Evolutionary conservation across 164 flowering plant species (phyloP), one percentile per base, ranked within the genome.

Genomic region (grape (Vitis vinifera)): DNA sequence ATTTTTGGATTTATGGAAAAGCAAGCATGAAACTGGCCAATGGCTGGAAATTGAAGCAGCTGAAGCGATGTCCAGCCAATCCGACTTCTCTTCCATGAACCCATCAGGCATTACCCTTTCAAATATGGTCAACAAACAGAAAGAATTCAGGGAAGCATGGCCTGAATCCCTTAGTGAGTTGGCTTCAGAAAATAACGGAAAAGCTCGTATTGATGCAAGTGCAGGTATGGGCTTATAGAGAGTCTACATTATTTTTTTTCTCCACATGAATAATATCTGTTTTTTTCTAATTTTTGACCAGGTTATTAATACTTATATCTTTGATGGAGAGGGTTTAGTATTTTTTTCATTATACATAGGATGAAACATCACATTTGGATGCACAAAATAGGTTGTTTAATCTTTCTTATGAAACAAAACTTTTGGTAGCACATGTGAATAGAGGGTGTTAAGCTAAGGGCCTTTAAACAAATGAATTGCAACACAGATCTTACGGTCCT

Each of bases 1-100:
- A 64, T 93, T 89, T 79, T 69, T 79, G 70, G 91, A 89, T 2
- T 72, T 96, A 59, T 91, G 98, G 99, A 96, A 86, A 76, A 77
- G 73, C 75, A 93, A 96, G 82, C 97, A 96, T 80, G 98, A 96
- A 83, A 88, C 84, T 65, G 97, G 95, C 50, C 97, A 93, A 68
- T 96, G 98, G 98, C 66, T 91, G 78, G 98, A 96, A 77, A 78
- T 86, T 77, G 98, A 90, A 77, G 91, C 88, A 73, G 78, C 89
- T 50, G 96, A 91, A 76, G 88, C 83, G 55, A 75, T 86, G 79
- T 75, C 86, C 65, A 64, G 69, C 74, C 77, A 67, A 64, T 72
- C 85, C 31, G 91, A 85, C 48, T 82, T 83, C 69, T 77, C 85
- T 73, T 58, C 91, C 55, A 62, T 83, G 74, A 82, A 84, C 78